Conservation (phyloP, 2,329 filamentous ascomycete genomes). For the Gnomoniopsis sp. region DNA sequence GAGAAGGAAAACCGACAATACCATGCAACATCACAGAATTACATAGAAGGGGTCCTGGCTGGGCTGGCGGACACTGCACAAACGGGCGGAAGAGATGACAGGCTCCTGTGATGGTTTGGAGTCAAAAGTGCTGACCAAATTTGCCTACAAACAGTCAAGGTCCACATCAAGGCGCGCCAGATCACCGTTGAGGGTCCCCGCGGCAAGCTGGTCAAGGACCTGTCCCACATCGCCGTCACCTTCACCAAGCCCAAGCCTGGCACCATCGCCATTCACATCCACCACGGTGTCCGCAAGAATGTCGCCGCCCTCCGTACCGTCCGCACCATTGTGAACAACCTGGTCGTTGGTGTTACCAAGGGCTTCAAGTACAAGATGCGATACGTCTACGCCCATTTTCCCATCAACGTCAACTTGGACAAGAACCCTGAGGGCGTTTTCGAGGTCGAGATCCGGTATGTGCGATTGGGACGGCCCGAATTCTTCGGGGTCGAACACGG, state of each 20-base stretch:
- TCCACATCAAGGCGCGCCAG: conserved; percentile 93
- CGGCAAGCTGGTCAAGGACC: conserved; percentile 96
- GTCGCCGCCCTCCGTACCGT: conserved; percentile 97
- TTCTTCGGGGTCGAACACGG: neutral
- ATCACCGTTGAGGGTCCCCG: conserved; percentile 97
- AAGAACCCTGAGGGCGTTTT: conserved; percentile 86
- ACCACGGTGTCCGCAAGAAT: conserved; percentile 97
- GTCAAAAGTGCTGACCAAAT: conserved; percentile 26
- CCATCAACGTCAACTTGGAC: conserved; percentile 99
- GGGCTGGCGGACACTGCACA: neutral
- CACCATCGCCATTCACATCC: conserved; percentile 93
- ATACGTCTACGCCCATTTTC: conserved; percentile 99
- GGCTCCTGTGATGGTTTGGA: neutral
- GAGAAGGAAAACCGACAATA: neutral
- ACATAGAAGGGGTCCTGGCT: neutral
- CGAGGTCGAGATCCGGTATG: conserved; percentile 97
- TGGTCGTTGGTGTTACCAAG: conserved; percentile 97
- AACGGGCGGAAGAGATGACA: neutral
- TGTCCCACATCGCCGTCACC: conserved; percentile 93
- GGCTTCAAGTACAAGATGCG: conserved; percentile 99
- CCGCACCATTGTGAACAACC: conserved; percentile 96
- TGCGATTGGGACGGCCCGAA: conserved; percentile 18
- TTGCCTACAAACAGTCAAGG: conserved; percentile 69
- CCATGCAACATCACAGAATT: neutral
- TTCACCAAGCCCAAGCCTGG: conserved; percentile 86